A percentile compares a stretch with the other conserved stretches of the same genome.
phyloP scores from a whole-genome alignment of 2,329 filamentous ascomycete species.

The Clonostachys chloroleuca region DNA sequence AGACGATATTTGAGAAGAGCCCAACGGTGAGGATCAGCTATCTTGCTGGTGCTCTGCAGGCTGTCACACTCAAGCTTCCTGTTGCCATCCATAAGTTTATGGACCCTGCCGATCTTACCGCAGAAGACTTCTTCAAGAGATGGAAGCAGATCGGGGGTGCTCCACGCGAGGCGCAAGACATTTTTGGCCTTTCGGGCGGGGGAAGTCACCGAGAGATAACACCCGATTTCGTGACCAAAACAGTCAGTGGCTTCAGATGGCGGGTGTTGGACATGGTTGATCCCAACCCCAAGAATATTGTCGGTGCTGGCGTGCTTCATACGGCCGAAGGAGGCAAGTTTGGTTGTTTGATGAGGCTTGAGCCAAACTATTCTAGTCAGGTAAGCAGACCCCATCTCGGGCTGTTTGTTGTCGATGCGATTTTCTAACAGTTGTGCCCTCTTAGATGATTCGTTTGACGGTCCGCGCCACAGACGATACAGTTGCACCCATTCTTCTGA shows the following conservation, averaged over 20 bases:
- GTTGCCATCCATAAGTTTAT: constrained; percentile 93
- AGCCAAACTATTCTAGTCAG: constrained; percentile 89
- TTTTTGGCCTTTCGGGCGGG: constrained; percentile 63
- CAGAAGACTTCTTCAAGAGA: constrained; percentile 96
- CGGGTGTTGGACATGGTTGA: constrained; percentile 81
- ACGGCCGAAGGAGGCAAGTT: constrained; percentile 84
- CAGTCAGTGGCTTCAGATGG: constrained; percentile 86
- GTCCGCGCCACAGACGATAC: constrained; percentile 90
- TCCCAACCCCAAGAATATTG: constrained; percentile 88
- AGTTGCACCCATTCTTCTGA: constrained; percentile 75
- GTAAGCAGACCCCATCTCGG: constrained; percentile 47
- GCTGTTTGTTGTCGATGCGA: background rate
- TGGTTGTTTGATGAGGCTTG: constrained; percentile 86
- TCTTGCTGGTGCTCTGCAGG: constrained; percentile 88
- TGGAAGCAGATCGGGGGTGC: constrained; percentile 97
- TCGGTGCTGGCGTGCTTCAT: constrained; percentile 83
- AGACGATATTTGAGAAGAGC: constrained; percentile 73
- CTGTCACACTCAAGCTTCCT: constrained; percentile 85
- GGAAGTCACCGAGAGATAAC: constrained; percentile 58
- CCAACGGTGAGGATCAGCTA: constrained; percentile 95
- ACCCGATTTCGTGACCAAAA: constrained; percentile 64
- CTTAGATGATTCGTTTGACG: constrained; percentile 89
- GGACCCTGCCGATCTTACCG: constrained; percentile 80
- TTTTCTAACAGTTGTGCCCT: background rate
- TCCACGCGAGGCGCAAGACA: constrained; percentile 80